Conservation (phyloP, 331 rosid species). For the Quercus phellos region DNA sequence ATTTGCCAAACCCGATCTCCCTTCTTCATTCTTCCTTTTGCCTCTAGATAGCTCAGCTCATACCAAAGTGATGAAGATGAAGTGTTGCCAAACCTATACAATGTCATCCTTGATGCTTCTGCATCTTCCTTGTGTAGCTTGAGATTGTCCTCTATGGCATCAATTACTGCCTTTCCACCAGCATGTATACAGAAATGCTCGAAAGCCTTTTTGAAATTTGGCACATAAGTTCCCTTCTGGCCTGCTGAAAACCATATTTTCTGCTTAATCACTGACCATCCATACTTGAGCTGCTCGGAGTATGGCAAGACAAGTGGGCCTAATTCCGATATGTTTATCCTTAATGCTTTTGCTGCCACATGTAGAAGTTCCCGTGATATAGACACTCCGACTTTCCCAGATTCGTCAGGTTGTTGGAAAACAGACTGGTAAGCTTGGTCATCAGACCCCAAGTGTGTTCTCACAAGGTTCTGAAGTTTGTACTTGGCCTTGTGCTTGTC, state of each 20-base stretch:
- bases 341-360: conserved; percentile 58
- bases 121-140: conserved; percentile 51
- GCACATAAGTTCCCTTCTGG: conserved; percentile 33
- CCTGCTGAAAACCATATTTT: conserved; percentile 24
- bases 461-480: conserved; percentile 55
- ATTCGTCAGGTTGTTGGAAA: conserved; percentile 50
- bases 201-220: conserved; percentile 59
- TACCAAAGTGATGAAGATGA: conserved; percentile 85
- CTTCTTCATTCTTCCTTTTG: conserved; percentile 65
- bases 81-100: conserved; percentile 74
- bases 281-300: conserved; percentile 45
- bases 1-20: conserved; percentile 73
- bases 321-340: conserved; percentile 36
- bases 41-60: conserved; percentile 64
- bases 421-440: conserved; percentile 53
- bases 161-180: conserved; percentile 11
- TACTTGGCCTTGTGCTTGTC: conserved; percentile 48
- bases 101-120: conserved; percentile 74
- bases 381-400: conserved; percentile 47
- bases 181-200: conserved; percentile 33
- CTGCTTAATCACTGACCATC: conserved; percentile 32
- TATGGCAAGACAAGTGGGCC: conserved; percentile 66
- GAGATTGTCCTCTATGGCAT: conserved; percentile 51
- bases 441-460: conserved; percentile 53
- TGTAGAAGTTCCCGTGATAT: conserved; percentile 44